A percentile compares a stretch with the other conserved stretches of the same genome.
Conservation (phyloP, 1,284 basidiomycete species). For the Chondrostereum purpureum region DNA sequence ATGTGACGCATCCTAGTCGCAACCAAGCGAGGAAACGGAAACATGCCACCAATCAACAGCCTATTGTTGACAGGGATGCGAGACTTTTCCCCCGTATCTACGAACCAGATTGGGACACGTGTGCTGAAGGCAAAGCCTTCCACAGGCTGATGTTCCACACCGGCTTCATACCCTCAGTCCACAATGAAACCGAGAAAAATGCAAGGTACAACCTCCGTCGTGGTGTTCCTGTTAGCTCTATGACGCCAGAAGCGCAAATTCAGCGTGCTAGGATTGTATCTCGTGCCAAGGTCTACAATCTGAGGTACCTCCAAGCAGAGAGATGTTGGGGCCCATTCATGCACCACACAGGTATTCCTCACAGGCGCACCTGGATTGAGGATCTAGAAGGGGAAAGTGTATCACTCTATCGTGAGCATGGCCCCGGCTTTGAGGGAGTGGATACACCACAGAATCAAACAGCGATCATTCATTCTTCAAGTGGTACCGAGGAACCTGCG, state of each 20-base stretch:
- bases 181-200: no score
- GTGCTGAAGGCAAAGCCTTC: not conserved
- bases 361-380: not conserved
- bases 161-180: constrained; percentile 1
- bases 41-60: not conserved
- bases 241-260: not conserved
- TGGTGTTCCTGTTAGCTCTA: not conserved
- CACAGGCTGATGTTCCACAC: not conserved
- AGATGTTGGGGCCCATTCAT: constrained; percentile 36
- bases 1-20: not conserved
- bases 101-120: not conserved
- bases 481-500: not conserved
- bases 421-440: no score
- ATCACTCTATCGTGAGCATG: constrained; percentile 2
- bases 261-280: constrained; percentile 9
- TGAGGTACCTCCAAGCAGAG: constrained; percentile 30
- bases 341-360: not conserved
- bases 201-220: constrained; percentile 1
- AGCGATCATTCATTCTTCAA: no score
- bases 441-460: no score
- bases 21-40: not conserved
- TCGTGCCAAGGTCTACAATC: constrained; percentile 27
- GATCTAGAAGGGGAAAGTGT: constrained; percentile 11
- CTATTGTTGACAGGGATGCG: not conserved
- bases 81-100: not conserved